These are phyloP conservation scores for Pelargonium nanum DNA, from an alignment of 345 rosid genomes.

Conservation along the genomic window DNA sequence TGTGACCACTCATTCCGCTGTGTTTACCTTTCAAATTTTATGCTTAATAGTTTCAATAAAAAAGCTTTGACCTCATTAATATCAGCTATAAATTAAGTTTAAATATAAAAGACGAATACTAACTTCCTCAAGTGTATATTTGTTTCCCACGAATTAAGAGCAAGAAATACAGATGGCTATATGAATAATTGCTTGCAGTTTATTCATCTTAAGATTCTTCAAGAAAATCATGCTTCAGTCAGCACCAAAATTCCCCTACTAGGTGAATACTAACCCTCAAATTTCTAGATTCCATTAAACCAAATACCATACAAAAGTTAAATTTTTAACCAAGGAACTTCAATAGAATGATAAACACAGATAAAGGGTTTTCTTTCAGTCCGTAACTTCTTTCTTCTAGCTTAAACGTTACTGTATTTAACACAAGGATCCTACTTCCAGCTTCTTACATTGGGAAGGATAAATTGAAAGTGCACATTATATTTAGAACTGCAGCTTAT, in stretches of 20 bases:
- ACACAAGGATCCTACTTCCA: no score
- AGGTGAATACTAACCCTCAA: not conserved
- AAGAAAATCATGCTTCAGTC: not conserved
- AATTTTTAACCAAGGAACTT: not conserved
- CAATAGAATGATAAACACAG: no score
- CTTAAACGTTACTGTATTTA: no score
- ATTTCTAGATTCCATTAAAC: not conserved
- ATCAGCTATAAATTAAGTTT: not conserved
- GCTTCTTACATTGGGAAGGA: no score
- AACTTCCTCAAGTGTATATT: not conserved
- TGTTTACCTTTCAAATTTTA: no score
- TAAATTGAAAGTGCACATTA: no score
- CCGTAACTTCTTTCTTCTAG: no score
- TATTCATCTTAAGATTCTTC: not conserved
- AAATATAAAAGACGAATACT: not conserved
- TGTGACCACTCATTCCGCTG: no score
- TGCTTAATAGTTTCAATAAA: no score
- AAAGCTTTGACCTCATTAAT: not conserved
- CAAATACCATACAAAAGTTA: no score
- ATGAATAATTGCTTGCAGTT: conserved; percentile 58
- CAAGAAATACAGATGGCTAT: not conserved
- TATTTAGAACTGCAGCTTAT: no score
- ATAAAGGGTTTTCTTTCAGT: no score
- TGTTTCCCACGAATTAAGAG: not conserved
- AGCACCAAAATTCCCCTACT: not conserved